Percentiles rank a stretch among this genome's conserved stretches.
These are phyloP conservation scores for Paraconiothyrium brasiliense DNA, from an alignment of 2,329 filamentous ascomycete genomes.

Conservation along the genomic window DNA sequence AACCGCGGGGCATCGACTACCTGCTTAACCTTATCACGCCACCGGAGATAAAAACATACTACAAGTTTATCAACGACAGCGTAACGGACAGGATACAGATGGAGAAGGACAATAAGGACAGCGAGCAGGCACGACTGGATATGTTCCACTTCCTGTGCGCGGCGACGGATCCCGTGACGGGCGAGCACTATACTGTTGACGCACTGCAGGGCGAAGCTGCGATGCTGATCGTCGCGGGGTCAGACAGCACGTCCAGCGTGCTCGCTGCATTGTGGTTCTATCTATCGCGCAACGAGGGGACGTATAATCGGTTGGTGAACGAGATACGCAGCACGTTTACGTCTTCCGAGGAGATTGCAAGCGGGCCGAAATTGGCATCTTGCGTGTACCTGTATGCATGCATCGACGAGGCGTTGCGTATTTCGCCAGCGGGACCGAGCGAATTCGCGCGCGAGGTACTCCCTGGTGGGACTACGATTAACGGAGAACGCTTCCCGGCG, in stretches of 20 bases:
- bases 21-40: slow-evolving; percentile 7
- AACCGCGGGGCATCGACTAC: slow-evolving; percentile 13
- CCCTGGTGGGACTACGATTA: slow-evolving; percentile 23
- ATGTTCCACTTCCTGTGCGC: slow-evolving; percentile 53
- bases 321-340: slow-evolving; percentile 23
- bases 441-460: slow-evolving; percentile 21
- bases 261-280: slow-evolving; percentile 24
- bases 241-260: slow-evolving; percentile 17
- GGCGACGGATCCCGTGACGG: slow-evolving; percentile 51
- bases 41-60: slow-evolving; percentile 15
- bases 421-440: slow-evolving; percentile 18
- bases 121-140: slow-evolving; percentile 29
- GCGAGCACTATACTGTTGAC: slow-evolving; percentile 39
- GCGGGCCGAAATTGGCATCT: slow-evolving; percentile 11
- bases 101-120: slow-evolving; percentile 6
- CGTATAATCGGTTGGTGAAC: neutral
- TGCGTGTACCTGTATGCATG: slow-evolving; percentile 21
- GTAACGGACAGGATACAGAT: slow-evolving; percentile 5
- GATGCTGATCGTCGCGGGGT: slow-evolving; percentile 21
- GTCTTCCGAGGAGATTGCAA: slow-evolving; percentile 15
- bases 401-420: slow-evolving; percentile 24
- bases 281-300: slow-evolving; percentile 16
- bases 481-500: slow-evolving; percentile 22
- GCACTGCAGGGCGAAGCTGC: slow-evolving; percentile 44
- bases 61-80: slow-evolving; percentile 18